Base-by-base conservation (phyloP, 1,284 basidiomycete species). In the Moesziomyces sp. region DNA sequence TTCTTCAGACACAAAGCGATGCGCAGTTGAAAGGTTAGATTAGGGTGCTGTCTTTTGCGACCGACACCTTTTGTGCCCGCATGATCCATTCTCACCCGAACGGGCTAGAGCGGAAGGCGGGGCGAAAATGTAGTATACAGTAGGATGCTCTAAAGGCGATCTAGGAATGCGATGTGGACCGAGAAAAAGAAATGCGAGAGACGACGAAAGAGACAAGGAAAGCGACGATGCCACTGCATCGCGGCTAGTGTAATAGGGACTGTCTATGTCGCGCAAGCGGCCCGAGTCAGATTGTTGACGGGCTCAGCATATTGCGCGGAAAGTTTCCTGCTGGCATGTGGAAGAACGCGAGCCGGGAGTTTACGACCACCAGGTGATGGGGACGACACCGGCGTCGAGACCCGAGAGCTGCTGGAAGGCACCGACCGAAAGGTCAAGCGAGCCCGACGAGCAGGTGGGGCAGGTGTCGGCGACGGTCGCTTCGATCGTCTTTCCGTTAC, bases 391-490 rank as follows among this genome's bases (percentile, higher is more conserved):
- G 30, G 58, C 53, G 24, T 61, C 57, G 13, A 73, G 42, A 30
- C 30, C 38, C 6, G 60, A 57, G 16, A 76, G 62, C 53, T 67
- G 60, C 46, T 60, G n/a, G 59, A 80, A 80, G 21, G 71, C 74
- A 16, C 76, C 78, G 19, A 62, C 57, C 19, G 70, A 74, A 23
- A 80, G 74, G 46, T 80, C 78, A 47, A 80, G 55, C 28, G 55
- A 56, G 19, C 66, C 67, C n/a, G 9, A 52, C n/a, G 35, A 19
- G 68, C 78, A 80, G 16, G 70, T 68, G 35, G 78, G 78, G 67
- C 78, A 80, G 2, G 62, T 62, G 66, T 78, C 76, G 35, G 63
- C 61, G 35, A 74, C 46, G 14, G 33, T 58, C 19, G 71, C 74
- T 24, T 58, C 40, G 60, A 74, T 69, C 8, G 68, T 74, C 52